Conservation (phyloP, 495 filamentous ascomycete genomes). For the Astrocystis sublimbata region DNA sequence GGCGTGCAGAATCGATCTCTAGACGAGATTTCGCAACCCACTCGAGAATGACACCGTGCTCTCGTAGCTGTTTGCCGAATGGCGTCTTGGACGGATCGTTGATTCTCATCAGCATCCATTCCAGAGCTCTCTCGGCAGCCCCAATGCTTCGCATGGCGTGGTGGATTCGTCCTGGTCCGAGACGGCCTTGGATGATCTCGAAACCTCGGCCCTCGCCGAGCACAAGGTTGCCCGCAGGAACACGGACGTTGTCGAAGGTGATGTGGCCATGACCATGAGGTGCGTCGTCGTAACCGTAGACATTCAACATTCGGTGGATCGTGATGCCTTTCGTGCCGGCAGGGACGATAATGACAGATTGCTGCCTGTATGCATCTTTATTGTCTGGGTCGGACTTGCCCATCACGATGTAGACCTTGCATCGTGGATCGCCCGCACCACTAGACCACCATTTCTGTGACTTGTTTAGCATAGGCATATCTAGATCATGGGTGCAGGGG, state of each 20-base stretch:
- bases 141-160: conserved; percentile 93
- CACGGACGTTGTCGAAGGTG: conserved; percentile 79
- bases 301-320: conserved; percentile 80
- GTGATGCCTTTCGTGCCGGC: conserved; percentile 73
- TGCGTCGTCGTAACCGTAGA: conserved; percentile 94
- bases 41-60: conserved; percentile 89
- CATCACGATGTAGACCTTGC: conserved; percentile 89
- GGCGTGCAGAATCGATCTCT: conserved; percentile 84
- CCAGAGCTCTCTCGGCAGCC: conserved; percentile 77
- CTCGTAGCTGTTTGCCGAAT: conserved; percentile 75
- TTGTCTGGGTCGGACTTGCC: conserved; percentile 76
- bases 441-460: conserved; percentile 93
- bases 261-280: conserved; percentile 93
- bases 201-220: conserved; percentile 91
- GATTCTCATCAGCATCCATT: conserved; percentile 86
- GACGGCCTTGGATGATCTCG: conserved; percentile 92
- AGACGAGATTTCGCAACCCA: conserved; percentile 90
- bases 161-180: conserved; percentile 90
- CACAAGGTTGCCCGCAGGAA: conserved; percentile 75
- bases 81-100: conserved; percentile 85
- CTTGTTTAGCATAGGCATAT: not conserved
- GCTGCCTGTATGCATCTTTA: conserved; percentile 76
- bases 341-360: conserved; percentile 86
- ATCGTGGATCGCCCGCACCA: conserved; percentile 87
- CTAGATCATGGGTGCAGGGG: not conserved